These are phyloP conservation scores for Blastobotrys terrestris DNA, from an alignment of 805 yeast genomes.

Conservation along the genomic window DNA sequence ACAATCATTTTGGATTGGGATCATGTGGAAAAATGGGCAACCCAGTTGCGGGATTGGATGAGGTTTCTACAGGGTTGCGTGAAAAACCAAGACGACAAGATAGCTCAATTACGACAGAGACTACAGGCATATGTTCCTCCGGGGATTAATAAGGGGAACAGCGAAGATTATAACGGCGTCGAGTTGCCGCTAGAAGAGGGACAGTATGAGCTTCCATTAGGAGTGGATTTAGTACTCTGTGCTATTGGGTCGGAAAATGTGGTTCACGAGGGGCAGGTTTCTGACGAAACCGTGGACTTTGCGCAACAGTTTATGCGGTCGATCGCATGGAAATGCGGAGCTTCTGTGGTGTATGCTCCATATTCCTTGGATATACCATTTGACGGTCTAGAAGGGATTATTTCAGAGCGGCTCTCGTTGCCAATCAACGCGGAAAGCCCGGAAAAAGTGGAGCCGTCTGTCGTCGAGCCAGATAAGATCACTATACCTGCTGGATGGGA, in stretches of 20 bases:
- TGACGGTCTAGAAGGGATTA: conserved; percentile 10
- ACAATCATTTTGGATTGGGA: conserved; percentile 15
- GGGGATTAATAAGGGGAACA: background rate
- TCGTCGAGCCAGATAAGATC: conserved; percentile 20
- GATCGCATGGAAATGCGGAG: conserved; percentile 18
- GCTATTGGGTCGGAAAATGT: conserved; percentile 17
- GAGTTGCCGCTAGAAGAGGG: conserved; percentile 27
- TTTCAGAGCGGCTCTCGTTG: conserved; percentile 20
- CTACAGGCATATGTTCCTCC: conserved; percentile 14
- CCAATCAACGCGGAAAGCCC: conserved; percentile 16
- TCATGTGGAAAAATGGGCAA: conserved; percentile 16
- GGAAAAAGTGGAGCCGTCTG: conserved; percentile 15
- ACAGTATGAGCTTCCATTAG: conserved; percentile 26
- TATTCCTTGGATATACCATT: conserved; percentile 6
- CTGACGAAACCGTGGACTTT: conserved; percentile 24
- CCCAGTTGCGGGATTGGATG: conserved; percentile 16
- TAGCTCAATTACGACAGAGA: conserved; percentile 7
- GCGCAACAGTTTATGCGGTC: conserved; percentile 27
- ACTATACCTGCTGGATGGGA: conserved; percentile 34
- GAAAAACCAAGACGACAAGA: conserved; percentile 6
- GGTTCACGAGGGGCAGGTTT: conserved; percentile 3
- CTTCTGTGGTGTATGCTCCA: conserved; percentile 13
- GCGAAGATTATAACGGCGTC: conserved; percentile 3
- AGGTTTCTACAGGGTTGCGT: conserved; percentile 12
- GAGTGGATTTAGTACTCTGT: conserved; percentile 23